Base-by-base conservation (phyloP, 2,329 filamentous ascomycete genomes). In the Purpureocillium takamizusanense region DNA sequence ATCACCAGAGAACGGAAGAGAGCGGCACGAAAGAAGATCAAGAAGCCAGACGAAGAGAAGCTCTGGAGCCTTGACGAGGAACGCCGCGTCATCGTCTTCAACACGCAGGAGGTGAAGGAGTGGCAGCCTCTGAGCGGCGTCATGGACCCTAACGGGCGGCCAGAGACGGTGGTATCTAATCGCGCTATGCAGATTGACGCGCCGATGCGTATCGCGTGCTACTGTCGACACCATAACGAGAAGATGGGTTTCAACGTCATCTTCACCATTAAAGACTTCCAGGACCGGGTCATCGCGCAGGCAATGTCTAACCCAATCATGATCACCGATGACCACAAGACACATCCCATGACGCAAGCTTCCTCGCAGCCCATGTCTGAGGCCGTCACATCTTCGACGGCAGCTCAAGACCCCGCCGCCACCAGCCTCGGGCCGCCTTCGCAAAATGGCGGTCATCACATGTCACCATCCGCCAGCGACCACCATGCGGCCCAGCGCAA, bases 311-410 rank as follows among this genome's bases (percentile, higher is more conserved):
- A 83, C 39, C 85, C 87, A 1, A 94, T 97, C 47, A 90, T 95
- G 75, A 95, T 97, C 46, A 97, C 92, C 1, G 90, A 98, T 56
- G 90, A 98, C 54, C 90, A 97, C 67, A 97, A 97, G 66, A 95
- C 87, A 7, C 83, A 86, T 50, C 53, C 56, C 4, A 54, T 55
- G 41, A 47, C 56, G 6, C 52, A 57, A 27, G 35, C 50, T 6
- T 42, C 47, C 7, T 42, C 52, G 13, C 55, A 54, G 30, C 46
- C 49, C 13, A 49, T 57, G 35, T 50, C 54, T 6, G 58, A 61
- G 35, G 34, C 39, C 3, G 49, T 51, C 16, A 45, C 48, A n/a
- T 46, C 49, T 14, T 45, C 49, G n/a, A 45, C 49, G 2, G 38
- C 47, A 7, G 30, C 52, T n/a, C 39, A 39, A 9, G 37, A 49